Percentiles rank a stretch among this genome's conserved stretches.
These are phyloP conservation scores for Rhodamnia argentea DNA, from an alignment of 345 rosid species.

Conservation along the genomic window DNA sequence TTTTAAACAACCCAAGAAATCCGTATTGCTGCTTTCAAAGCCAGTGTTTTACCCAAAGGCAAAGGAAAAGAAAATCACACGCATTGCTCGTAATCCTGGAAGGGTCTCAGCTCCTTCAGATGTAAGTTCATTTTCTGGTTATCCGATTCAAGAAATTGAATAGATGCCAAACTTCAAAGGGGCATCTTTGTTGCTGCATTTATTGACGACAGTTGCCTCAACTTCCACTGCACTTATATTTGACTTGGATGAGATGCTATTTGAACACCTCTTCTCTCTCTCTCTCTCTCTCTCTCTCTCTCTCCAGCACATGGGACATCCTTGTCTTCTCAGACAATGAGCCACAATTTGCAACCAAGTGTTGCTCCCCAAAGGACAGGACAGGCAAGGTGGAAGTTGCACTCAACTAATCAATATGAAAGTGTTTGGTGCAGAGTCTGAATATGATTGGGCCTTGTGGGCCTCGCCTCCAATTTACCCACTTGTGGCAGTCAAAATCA, in stretches of 20 bases:
- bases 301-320: not conserved
- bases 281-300: not conserved
- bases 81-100: not conserved
- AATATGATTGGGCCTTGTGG: not conserved
- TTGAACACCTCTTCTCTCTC: not conserved
- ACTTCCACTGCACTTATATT: not conserved
- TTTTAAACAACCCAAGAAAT: not conserved
- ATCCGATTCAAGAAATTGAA: not conserved
- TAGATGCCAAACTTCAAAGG: not conserved
- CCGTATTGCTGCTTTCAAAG: not conserved
- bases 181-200: not conserved
- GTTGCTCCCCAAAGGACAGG: not conserved
- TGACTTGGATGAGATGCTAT: not conserved
- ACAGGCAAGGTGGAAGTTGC: not conserved
- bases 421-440: not conserved
- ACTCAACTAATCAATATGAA: not conserved
- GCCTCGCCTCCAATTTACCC: not conserved
- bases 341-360: not conserved
- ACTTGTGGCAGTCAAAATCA: not conserved
- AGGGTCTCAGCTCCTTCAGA: not conserved
- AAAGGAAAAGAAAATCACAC: not conserved
- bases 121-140: not conserved
- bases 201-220: not conserved
- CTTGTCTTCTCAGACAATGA: not conserved
- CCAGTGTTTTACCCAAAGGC: not conserved